A percentile compares a stretch with the other conserved stretches of the same genome.
Evolutionary conservation across 2,329 filamentous ascomycete genomes (phyloP).

Genomic region (Xylaria sp.): DNA sequence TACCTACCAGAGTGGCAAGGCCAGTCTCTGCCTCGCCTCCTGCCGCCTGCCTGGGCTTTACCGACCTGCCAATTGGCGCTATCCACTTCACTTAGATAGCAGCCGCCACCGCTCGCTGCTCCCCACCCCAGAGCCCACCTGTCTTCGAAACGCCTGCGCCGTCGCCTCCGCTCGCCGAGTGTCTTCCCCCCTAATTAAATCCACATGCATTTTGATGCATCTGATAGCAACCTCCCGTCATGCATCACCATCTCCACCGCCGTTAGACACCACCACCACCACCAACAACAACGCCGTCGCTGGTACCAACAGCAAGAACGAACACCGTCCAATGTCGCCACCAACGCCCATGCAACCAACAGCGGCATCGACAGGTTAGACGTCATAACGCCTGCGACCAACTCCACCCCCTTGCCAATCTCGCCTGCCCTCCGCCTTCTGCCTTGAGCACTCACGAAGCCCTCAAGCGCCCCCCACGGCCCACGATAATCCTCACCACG

Average conservation of each 20-base stretch:
- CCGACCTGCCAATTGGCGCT: no score
- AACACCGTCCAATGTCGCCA: background rate
- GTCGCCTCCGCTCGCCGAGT: no score
- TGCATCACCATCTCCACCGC: slow-evolving; percentile 11
- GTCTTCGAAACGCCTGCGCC: no score
- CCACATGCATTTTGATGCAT: no score
- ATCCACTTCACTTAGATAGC: no score
- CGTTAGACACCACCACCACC: background rate
- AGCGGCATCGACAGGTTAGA: slow-evolving; percentile 1
- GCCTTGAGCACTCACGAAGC: no score
- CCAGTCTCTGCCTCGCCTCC: no score
- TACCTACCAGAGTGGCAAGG: no score
- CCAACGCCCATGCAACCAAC: slow-evolving; percentile 6
- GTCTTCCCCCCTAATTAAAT: no score
- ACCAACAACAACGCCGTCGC: background rate
- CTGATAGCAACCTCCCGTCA: slow-evolving; percentile 9
- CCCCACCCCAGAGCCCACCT: no score
- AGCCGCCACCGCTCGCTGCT: background rate
- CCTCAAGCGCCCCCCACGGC: slow-evolving; percentile 22
- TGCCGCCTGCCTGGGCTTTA: no score
- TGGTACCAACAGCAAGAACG: background rate
- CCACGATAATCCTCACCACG: slow-evolving; percentile 18
- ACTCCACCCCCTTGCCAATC: background rate
- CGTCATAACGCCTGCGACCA: slow-evolving; percentile 3
- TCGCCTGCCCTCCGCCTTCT: background rate